phyloP scores from a whole-genome alignment of 805 yeast species.

The Candida piceae region DNA sequence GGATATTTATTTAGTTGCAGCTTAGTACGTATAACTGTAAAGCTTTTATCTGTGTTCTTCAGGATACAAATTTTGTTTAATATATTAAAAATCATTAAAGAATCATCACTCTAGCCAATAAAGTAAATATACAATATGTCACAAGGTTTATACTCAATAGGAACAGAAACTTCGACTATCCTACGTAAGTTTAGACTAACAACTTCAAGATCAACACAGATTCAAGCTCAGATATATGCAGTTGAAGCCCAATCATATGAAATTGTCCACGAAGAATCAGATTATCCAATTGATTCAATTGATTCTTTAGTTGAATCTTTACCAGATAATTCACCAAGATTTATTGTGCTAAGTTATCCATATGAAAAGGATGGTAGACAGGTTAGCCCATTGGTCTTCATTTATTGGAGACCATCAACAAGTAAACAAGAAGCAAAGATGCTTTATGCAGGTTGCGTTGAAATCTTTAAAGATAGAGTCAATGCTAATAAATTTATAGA shows the following conservation, averaged over 20 bases:
- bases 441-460: conserved; percentile 90
- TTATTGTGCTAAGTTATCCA: conserved; percentile 72
- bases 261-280: conserved; percentile 40
- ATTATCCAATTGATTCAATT: conserved; percentile 33
- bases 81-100: too few relatives aligned
- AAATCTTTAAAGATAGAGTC: conserved; percentile 70
- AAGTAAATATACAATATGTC: conserved; percentile 36
- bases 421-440: conserved; percentile 77
- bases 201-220: conserved; percentile 56
- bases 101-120: too few relatives aligned
- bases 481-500: conserved; percentile 65
- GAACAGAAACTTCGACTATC: conserved; percentile 52
- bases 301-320: conserved; percentile 57
- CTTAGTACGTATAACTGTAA: too few relatives aligned
- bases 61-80: too few relatives aligned
- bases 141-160: conserved; percentile 54
- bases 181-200: conserved; percentile 70
- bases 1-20: too few relatives aligned
- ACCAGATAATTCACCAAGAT: conserved; percentile 81
- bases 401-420: conserved; percentile 89
- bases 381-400: conserved; percentile 65
- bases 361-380: conserved; percentile 67
- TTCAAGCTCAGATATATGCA: conserved; percentile 58
- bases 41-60: too few relatives aligned
- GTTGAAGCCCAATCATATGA: conserved; percentile 55